Evolutionary conservation across 2,329 filamentous ascomycete genomes (phyloP).

Genomic region (Botrytis deweyae): DNA sequence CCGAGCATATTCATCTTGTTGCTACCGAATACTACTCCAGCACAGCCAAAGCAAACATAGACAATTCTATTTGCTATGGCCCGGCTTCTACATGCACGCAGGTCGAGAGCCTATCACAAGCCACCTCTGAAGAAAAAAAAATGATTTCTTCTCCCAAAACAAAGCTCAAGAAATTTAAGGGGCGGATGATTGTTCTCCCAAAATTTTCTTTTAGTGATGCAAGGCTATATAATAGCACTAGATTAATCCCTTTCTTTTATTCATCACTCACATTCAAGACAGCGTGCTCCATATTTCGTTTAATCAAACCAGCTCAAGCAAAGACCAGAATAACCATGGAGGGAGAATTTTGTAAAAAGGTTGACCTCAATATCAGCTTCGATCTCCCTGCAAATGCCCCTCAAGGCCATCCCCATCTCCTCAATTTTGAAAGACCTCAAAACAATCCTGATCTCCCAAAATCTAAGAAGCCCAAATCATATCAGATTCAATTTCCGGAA

Average conservation of each 20-base stretch:
- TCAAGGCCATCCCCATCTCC: background rate
- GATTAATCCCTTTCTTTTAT: background rate
- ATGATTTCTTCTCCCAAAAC: background rate
- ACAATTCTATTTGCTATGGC: too few species aligned
- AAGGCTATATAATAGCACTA: background rate
- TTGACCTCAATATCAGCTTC: background rate
- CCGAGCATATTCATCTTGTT: too few species aligned
- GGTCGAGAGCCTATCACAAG: too few species aligned
- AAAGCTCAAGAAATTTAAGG: background rate
- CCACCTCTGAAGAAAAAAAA: background rate
- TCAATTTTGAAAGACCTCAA: background rate
- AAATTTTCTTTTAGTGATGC: background rate
- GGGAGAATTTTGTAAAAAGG: background rate
- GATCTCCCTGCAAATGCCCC: background rate
- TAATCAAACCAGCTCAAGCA: too few species aligned
- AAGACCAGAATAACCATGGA: background rate
- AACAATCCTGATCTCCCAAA: fast-evolving
- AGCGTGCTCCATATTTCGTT: background rate
- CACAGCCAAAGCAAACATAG: too few species aligned
- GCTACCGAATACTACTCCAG: too few species aligned
- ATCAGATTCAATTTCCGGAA: background rate
- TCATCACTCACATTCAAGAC: background rate
- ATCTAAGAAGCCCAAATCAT: background rate
- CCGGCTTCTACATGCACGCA: too few species aligned
- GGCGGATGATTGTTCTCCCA: background rate